A percentile compares a stretch with the other conserved stretches of the same genome.
These are phyloP conservation scores for Talaromyces stipitatus DNA, from an alignment of 495 filamentous ascomycete species.

Conservation along the genomic window DNA sequence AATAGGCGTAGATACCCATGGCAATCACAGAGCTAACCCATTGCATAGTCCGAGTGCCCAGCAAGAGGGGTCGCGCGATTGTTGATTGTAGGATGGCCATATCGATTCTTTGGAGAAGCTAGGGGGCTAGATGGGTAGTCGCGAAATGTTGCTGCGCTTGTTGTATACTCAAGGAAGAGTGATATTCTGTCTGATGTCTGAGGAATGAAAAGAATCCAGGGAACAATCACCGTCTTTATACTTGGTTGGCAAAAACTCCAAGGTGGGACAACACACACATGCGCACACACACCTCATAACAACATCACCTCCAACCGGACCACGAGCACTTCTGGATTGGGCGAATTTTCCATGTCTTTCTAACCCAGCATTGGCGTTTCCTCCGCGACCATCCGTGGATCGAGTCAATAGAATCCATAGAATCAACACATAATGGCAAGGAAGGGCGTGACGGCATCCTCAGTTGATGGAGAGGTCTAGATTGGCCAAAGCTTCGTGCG, in stretches of 20 bases:
- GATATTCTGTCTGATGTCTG: not conserved
- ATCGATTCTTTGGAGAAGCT: not conserved
- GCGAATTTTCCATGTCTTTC: not conserved
- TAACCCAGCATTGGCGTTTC: too few species aligned
- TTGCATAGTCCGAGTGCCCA: slow-evolving; percentile 27
- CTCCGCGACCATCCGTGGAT: not conserved
- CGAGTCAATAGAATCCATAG: too few species aligned
- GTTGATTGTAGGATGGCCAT: not conserved
- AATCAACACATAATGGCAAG: too few species aligned
- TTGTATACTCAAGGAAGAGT: not conserved
- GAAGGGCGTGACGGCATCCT: too few species aligned
- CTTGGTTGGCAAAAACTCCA: not conserved
- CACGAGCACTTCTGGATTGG: not conserved
- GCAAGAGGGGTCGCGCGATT: slow-evolving; percentile 25
- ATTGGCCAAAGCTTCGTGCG: too few species aligned
- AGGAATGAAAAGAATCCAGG: not conserved
- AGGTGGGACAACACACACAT: not conserved
- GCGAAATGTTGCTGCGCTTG: not conserved
- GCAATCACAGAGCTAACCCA: slow-evolving; percentile 55
- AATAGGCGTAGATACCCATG: slow-evolving; percentile 51
- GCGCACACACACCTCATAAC: not conserved
- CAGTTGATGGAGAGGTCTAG: too few species aligned
- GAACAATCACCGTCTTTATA: not conserved
- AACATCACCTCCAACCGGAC: not conserved
- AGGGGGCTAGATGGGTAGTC: not conserved